phyloP scores from a whole-genome alignment of 805 yeast species.

The Kodamaea nitidulidarum region DNA sequence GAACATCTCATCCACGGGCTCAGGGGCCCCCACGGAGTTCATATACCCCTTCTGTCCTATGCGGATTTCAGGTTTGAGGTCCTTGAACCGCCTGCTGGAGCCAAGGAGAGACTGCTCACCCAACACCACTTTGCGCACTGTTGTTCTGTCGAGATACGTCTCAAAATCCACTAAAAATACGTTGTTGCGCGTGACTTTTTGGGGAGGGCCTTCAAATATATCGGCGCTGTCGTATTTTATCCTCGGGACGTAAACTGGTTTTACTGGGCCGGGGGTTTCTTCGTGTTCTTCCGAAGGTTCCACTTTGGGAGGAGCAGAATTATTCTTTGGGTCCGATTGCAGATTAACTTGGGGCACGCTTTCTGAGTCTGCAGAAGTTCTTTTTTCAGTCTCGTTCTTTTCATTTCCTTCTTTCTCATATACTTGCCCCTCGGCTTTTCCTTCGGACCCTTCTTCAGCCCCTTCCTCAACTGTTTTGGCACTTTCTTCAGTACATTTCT shows the following conservation, averaged over 20 bases:
- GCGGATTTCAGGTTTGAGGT: slow-evolving; percentile 48
- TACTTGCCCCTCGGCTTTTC: background rate
- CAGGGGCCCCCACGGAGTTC: slow-evolving; percentile 21
- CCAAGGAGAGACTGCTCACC: slow-evolving; percentile 57
- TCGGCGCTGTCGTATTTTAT: slow-evolving; percentile 10
- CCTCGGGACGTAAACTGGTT: slow-evolving; percentile 3
- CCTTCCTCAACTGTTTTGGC: slow-evolving; percentile 6
- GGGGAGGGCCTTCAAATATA: slow-evolving; percentile 64
- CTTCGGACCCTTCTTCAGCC: background rate
- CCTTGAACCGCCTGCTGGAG: slow-evolving; percentile 49
- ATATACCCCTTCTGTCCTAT: slow-evolving; percentile 32
- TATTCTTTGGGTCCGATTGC: no score
- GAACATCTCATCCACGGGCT: slow-evolving; percentile 27
- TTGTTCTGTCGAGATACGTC: slow-evolving; percentile 22
- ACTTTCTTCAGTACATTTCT: no score
- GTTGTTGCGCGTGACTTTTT: slow-evolving; percentile 52
- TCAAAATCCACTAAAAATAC: slow-evolving; percentile 52
- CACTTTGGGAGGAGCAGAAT: background rate
- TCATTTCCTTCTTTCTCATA: slow-evolving; percentile 3
- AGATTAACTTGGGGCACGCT: no score
- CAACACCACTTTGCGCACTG: slow-evolving; percentile 42
- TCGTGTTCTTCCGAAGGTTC: slow-evolving; percentile 14
- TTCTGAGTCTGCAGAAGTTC: no score
- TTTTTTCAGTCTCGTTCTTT: slow-evolving; percentile 15
- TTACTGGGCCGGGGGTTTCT: slow-evolving; percentile 9